Percentiles rank a stretch among this genome's conserved stretches.
phyloP scores from a whole-genome alignment of 139 green algal genomes.

The Chlamydomonas asymmetrica region DNA sequence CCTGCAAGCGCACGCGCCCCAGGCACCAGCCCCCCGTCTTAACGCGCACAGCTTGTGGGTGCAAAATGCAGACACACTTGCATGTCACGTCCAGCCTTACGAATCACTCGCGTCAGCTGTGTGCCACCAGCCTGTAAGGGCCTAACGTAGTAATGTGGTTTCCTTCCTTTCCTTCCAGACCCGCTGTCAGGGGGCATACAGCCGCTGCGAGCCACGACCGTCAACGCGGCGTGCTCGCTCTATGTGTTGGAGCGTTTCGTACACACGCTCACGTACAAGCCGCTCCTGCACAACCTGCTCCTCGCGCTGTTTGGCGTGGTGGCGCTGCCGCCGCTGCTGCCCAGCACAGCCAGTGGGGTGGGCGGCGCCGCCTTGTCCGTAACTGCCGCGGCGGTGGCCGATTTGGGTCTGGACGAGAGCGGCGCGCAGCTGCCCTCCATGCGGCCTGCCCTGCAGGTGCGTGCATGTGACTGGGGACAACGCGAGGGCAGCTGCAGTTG shows the following conservation, averaged over 20 bases:
- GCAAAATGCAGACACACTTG: too few species aligned
- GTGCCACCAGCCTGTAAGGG: too few species aligned
- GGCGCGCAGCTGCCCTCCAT: too few species aligned
- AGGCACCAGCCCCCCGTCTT: too few species aligned
- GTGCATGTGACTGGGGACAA: too few species aligned
- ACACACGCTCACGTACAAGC: slow-evolving; percentile 51
- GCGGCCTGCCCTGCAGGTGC: too few species aligned
- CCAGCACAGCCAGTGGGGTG: background rate
- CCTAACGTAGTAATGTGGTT: background rate
- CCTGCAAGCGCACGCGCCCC: too few species aligned
- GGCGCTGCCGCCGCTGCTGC: slow-evolving; percentile 15
- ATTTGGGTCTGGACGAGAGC: too few species aligned
- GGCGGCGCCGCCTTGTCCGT: background rate
- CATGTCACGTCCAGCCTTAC: too few species aligned
- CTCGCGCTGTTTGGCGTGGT: slow-evolving; percentile 50
- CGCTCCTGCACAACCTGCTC: slow-evolving; percentile 54
- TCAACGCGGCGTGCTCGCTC: slow-evolving; percentile 42
- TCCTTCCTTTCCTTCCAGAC: background rate
- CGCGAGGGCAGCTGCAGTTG: too few species aligned
- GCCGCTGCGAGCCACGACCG: background rate
- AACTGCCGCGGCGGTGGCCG: background rate
- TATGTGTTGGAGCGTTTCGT: slow-evolving; percentile 83
- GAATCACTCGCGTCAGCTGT: too few species aligned
- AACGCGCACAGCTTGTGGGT: too few species aligned
- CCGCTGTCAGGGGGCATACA: background rate